Base-by-base conservation (phyloP, 805 yeast species). In the Komagataella pastoris region DNA sequence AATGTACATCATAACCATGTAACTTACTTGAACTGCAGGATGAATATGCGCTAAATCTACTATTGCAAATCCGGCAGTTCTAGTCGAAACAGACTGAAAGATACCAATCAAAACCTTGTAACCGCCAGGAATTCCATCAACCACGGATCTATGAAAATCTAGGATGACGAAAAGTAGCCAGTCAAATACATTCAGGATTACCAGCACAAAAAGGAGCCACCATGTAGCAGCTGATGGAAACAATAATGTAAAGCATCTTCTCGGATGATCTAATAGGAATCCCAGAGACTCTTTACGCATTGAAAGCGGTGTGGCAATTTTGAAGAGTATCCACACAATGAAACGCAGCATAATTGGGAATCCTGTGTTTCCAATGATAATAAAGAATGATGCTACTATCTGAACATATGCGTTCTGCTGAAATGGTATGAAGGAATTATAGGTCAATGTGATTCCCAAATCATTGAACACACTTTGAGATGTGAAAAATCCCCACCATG, bases 1-100 rank as follows among this genome's bases (percentile, higher is more conserved):
- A 24, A 93, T 89, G 68, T 93, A 93, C 99, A 93, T 93, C 98
- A 93, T 91, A 54, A 93, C 76, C 81, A 88, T 76, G 64, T 93
- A 93, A 58, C 93, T 81, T 24, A 93, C 95, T 65, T 89, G 96
- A 50, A 91, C 87, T 0, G 96, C 93, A 0, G 97, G 93, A 60
- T 89, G 93, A 47, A 93, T 71, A 46, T 65, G 63, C 2, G 88
- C 69, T 45, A 93, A 66, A 62, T 84, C 80, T 23, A 90, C 78
- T 45, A 85, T 84, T 0, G 85, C 58, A 57, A 93, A 83, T 0
- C 99, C 99, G 0, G 96, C 96, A 1, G 98, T 93, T 71, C 99
- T 80, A 0, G 97, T 88, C 50, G 91, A 79, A 48, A 91, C 78
- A 1, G 97, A 93, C 65, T 91, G 98, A 63, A 81, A 93, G 45